phyloP scores from a whole-genome alignment of 129 eudicot species.

The Logfia minima region DNA sequence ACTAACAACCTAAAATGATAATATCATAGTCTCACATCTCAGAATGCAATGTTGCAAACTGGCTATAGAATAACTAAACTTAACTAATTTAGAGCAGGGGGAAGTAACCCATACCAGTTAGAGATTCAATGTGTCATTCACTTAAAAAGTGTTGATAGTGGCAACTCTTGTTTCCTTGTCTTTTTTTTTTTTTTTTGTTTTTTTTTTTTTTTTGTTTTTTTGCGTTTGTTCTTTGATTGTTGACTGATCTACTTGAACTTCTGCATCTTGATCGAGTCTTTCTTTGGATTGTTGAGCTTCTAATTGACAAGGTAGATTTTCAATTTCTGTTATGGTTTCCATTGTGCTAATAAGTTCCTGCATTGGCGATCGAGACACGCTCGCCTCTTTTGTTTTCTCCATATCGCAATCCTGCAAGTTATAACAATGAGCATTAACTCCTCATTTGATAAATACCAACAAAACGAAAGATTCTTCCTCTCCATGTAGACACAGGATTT shows the following conservation, averaged over 20 bases:
- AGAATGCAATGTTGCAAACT: background rate
- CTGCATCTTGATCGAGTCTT: background rate
- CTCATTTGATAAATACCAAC: background rate
- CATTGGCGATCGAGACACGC: slow-evolving; percentile 5
- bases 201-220: background rate
- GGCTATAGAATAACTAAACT: background rate
- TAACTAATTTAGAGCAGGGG: background rate
- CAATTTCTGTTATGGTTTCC: slow-evolving; percentile 6
- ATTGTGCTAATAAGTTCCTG: slow-evolving; percentile 7
- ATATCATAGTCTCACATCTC: slow-evolving; percentile 3
- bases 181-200: background rate
- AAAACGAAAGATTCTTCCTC: background rate
- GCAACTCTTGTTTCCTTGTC: slow-evolving; percentile 10
- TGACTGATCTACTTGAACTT: slow-evolving; percentile 23
- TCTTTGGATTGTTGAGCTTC: slow-evolving; percentile 9
- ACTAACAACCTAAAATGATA: slow-evolving; percentile 18
- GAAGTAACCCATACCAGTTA: background rate
- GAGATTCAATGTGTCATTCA: slow-evolving; percentile 3
- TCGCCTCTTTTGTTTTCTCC: background rate
- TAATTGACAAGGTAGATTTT: slow-evolving; percentile 19
- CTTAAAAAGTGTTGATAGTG: slow-evolving; percentile 40
- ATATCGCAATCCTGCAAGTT: slow-evolving; percentile 23
- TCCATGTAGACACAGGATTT: slow-evolving; percentile 13
- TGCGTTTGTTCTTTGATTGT: slow-evolving; percentile 14
- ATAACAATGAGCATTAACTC: slow-evolving; percentile 17